Evolutionary conservation across 257 asterid species (phyloP), one percentile per base, ranked within the genome.

Genomic region (Eustoma russellianum): DNA sequence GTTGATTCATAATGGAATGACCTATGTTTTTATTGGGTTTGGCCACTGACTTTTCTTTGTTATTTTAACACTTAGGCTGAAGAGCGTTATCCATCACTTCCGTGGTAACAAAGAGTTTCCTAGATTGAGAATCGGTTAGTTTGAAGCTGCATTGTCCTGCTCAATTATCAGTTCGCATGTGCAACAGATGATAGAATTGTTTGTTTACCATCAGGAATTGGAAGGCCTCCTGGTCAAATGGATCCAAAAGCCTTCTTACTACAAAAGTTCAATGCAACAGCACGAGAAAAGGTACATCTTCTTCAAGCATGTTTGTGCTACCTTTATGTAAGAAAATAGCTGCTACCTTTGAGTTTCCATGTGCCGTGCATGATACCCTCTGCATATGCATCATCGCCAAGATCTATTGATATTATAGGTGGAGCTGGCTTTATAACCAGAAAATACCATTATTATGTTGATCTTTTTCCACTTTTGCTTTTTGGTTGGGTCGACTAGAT

Each of bases 181-280:
- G 52, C 52, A 40, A 47, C 52, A 7, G 59, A 17, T 41, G 56
- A 34, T 34, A 49, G 43, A 38, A 38, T 38, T 11, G 7, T 38
- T 38, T 11, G 43, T 38, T 38, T 8, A 38, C 43, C 12, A 5
- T 38, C 66, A 91, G 98, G 98, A 53, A 82, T 91, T 43, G 98
- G 96, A 60, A 80, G 80, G 74, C 97, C 98, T 63, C 83, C 94
- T 40, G 95, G 97, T 66, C 94, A 87, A 79, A 87, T 87, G 98
- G 98, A 91, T 77, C 98, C 97, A 33, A 91, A 87, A 78, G 97
- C 96, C 48, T 87, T 75, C 74, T 61, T 82, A 70, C 94, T 91
- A 48, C 98, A 91, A 73, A 91, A 82, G 64, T 87, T 91, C 67
- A 91, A 81, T 60, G 77, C 66, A 52, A 77, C 73, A 56, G 93